A percentile compares a stretch with the other conserved stretches of the same genome.
These are phyloP conservation scores for Aspergillus cavernicola DNA, from an alignment of 495 filamentous ascomycete species.

Conservation along the genomic window DNA sequence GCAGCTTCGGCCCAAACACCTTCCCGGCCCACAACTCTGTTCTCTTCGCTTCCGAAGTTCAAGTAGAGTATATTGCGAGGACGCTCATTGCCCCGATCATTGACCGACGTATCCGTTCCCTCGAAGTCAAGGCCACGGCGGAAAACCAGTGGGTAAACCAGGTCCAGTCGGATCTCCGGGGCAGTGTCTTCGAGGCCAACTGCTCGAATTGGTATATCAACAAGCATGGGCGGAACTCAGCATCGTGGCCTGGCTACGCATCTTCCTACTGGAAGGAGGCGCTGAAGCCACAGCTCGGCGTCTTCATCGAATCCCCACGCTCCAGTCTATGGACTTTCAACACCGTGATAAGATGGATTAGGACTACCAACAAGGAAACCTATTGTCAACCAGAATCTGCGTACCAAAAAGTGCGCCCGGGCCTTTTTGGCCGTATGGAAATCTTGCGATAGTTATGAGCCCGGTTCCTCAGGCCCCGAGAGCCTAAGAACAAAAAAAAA, in stretches of 20 bases:
- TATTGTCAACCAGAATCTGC: too few relatives aligned
- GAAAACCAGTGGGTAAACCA: slow-evolving; percentile 44
- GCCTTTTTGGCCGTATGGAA: too few relatives aligned
- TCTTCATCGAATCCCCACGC: slow-evolving; percentile 10
- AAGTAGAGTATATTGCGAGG: slow-evolving; percentile 34
- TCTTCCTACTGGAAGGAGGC: slow-evolving; percentile 19
- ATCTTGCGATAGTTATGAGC: too few relatives aligned
- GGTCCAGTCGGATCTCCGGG: slow-evolving; percentile 42
- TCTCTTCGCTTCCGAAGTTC: slow-evolving; percentile 50
- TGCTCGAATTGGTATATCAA: slow-evolving; percentile 52
- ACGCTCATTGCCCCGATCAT: slow-evolving; percentile 28
- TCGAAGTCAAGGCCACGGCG: slow-evolving; percentile 39
- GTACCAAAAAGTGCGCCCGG: too few relatives aligned
- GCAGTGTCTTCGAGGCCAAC: slow-evolving; percentile 45
- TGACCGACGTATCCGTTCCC: slow-evolving; percentile 19
- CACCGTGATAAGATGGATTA: slow-evolving; percentile 3
- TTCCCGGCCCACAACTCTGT: slow-evolving; percentile 55
- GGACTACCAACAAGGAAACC: neutral
- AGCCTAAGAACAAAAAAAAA: too few relatives aligned
- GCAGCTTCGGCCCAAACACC: slow-evolving; percentile 56
- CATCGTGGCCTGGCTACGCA: slow-evolving; percentile 40
- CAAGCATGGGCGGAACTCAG: slow-evolving; percentile 48
- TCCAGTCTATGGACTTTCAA: slow-evolving; percentile 17
- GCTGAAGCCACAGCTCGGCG: slow-evolving; percentile 16
- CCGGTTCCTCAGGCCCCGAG: too few relatives aligned